Percentiles rank a stretch among this genome's conserved stretches.
Evolutionary conservation across 2,329 filamentous ascomycete species (phyloP).

Genomic region (Alternaria longipes): DNA sequence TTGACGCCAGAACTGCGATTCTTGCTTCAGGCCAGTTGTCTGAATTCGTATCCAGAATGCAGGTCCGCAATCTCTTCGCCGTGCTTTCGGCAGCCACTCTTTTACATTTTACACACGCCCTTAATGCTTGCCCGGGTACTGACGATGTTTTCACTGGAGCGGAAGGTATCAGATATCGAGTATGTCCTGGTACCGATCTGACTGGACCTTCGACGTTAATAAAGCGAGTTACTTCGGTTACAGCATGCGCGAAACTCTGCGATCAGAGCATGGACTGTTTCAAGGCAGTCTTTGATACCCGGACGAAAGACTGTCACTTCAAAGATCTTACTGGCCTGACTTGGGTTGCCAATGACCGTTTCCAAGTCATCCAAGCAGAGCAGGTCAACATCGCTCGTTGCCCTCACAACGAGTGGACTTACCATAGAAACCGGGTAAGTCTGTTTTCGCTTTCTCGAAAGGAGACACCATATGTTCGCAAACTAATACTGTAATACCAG

Average conservation of each 20-base stretch:
- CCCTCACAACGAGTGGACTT: slow-evolving; percentile 31
- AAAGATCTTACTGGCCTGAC: slow-evolving; percentile 28
- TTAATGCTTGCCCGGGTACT: slow-evolving; percentile 33
- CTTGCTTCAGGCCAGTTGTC: slow-evolving; percentile 11
- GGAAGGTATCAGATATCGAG: slow-evolving; percentile 31
- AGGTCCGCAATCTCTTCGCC: slow-evolving; percentile 20
- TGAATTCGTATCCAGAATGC: slow-evolving; percentile 24
- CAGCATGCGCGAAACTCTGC: slow-evolving; percentile 34
- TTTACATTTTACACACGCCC: slow-evolving; percentile 23
- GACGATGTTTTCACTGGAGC: slow-evolving; percentile 32
- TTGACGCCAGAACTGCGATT: background rate
- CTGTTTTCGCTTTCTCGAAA: background rate
- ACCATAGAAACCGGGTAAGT: slow-evolving; percentile 29
- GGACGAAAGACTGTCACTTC: slow-evolving; percentile 32
- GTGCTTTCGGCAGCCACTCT: slow-evolving; percentile 28
- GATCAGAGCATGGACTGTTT: slow-evolving; percentile 33
- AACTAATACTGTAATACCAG: slow-evolving; percentile 12
- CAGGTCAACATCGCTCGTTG: slow-evolving; percentile 37
- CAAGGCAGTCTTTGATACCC: slow-evolving; percentile 38
- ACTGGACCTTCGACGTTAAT: slow-evolving; percentile 24
- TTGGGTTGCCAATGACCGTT: slow-evolving; percentile 33
- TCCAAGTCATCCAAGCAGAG: slow-evolving; percentile 34
- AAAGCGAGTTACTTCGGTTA: slow-evolving; percentile 27
- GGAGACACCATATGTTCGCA: background rate
- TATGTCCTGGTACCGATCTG: slow-evolving; percentile 34